A percentile compares a stretch with the other conserved stretches of the same genome.
phyloP scores from a whole-genome alignment of 225 moss, liverwort and hornwort species.

The Pseudoscleropodium purum region DNA sequence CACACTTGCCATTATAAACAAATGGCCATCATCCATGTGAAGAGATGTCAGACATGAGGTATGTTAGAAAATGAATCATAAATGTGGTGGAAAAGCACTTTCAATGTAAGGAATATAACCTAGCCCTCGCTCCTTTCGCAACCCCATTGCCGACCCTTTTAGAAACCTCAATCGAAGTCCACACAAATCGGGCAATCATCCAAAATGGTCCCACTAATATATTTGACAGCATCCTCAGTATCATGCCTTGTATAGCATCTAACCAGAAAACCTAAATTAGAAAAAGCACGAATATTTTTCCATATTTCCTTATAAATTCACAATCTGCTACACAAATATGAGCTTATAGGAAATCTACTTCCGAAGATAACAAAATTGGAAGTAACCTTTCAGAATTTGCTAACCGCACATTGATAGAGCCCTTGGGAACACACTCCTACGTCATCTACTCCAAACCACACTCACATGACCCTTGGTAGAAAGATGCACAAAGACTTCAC shows the following conservation, averaged over 20 bases:
- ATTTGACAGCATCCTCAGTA: slow-evolving; percentile 90
- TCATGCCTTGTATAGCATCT: slow-evolving; percentile 94
- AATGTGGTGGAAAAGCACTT: not conserved
- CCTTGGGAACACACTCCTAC: not conserved
- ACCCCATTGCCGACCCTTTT: slow-evolving; percentile 99
- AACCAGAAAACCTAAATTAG: slow-evolving; percentile 8
- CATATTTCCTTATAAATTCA: not conserved
- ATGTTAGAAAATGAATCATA: not conserved
- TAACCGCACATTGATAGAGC: not conserved
- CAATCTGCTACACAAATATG: not conserved
- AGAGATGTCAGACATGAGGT: not conserved
- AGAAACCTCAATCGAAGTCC: slow-evolving; percentile 99
- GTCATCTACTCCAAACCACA: not conserved
- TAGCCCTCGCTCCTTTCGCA: slow-evolving; percentile 97
- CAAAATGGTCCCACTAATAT: slow-evolving; percentile 95
- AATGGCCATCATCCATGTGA: not conserved
- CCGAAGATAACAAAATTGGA: not conserved
- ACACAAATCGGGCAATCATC: slow-evolving; percentile 98
- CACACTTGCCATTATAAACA: slow-evolving; percentile 45
- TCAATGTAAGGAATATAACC: slow-evolving; percentile 18
- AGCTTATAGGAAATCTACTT: not conserved
- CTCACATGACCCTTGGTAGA: not conserved
- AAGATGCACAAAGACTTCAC: not conserved
- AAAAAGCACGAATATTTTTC: not conserved
- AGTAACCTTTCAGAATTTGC: not conserved